These are phyloP conservation scores for Sparassis latifolia DNA, from an alignment of 1,284 basidiomycete genomes.

Conservation along the genomic window DNA sequence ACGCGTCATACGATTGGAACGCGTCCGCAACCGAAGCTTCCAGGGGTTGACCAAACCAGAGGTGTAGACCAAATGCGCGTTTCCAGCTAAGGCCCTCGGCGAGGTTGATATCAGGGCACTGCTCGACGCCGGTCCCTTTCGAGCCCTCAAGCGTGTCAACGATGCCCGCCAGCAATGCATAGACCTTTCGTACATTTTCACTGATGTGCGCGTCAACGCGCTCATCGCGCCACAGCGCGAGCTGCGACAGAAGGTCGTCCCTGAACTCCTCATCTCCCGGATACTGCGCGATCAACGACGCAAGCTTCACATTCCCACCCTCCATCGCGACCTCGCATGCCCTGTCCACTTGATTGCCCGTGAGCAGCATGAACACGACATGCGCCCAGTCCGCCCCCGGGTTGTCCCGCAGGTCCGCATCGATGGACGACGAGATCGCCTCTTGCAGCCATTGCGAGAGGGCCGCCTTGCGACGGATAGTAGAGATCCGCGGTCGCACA, in stretches of 20 bases:
- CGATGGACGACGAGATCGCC: conserved; percentile 68
- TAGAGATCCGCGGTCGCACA: conserved; percentile 51
- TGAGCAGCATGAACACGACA: conserved; percentile 74
- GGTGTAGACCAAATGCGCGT: conserved; percentile 81
- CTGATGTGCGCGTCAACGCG: conserved; percentile 69
- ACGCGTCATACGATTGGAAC: conserved; percentile 61
- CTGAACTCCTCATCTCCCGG: conserved; percentile 78
- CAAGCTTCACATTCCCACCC: conserved; percentile 78
- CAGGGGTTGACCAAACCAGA: conserved; percentile 84
- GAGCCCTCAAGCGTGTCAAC: conserved; percentile 60
- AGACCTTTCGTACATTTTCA: conserved; percentile 71
- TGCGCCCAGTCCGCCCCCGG: conserved; percentile 39
- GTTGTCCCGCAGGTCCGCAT: conserved; percentile 62
- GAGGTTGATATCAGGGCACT: conserved; percentile 62
- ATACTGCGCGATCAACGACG: conserved; percentile 87
- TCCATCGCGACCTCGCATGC: conserved; percentile 78
- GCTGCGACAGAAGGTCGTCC: conserved; percentile 72
- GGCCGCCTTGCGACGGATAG: conserved; percentile 74
- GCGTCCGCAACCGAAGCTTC: conserved; percentile 70
- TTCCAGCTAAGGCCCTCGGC: conserved; percentile 92
- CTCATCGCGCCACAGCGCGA: conserved; percentile 82
- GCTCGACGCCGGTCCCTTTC: conserved; percentile 48
- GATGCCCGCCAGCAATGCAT: conserved; percentile 82
- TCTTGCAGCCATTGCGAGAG: conserved; percentile 84
- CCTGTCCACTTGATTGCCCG: conserved; percentile 82